Evolutionary conservation across 352 stramenopile genomes (phyloP), one percentile per base, ranked within the genome.

Genomic region (Blastocystis sp.): DNA sequence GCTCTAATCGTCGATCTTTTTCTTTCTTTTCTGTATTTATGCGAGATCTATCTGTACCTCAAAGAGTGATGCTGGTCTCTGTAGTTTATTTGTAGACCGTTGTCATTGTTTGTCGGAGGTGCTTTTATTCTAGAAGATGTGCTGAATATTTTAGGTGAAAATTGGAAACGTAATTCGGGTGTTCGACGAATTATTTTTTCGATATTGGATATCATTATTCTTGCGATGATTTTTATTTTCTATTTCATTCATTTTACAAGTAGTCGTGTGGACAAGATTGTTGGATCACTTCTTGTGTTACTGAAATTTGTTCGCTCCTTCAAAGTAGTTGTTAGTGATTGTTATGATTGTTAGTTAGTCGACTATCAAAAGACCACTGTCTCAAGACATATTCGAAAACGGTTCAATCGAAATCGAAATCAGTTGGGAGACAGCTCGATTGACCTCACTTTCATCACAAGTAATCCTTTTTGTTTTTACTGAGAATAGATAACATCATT

Each of bases 321-420:
- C 0, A 64, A 45, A 1, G 73, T 85, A n/a, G n/a, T 11, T 11
- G 16, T 37, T 1, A 20, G 3, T 45, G 73, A 2, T n/a, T n/a
- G 54, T n/a, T 59, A 50, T 81, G 4, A 20, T n/a, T n/a, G 3
- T 2, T 66, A 85, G 73, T 68, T 85, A 50, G 59, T 85, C 4
- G 45, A 68, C 34, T 41, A 85, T n/a, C 43, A 85, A 34, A 85
- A 85, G 39, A 43, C n/a, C 13, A 66, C 45, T 16, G 45, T 85
- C 20, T 85, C 73, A 1, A 26, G 68, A 18, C 30, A 47, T 8
- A 53, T 68, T 13, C 73, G 73, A 2, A 47, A 65, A 9, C 63
- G 73, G 53, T 85, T 85, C 73, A 85, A 85, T 45, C 73, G 73
- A 16, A 85, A 85, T 65, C 73, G 73, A 16, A 85, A 53, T 68